These are phyloP conservation scores for Solanum etuberosum DNA, from an alignment of 257 asterid species.

Conservation along the genomic window DNA sequence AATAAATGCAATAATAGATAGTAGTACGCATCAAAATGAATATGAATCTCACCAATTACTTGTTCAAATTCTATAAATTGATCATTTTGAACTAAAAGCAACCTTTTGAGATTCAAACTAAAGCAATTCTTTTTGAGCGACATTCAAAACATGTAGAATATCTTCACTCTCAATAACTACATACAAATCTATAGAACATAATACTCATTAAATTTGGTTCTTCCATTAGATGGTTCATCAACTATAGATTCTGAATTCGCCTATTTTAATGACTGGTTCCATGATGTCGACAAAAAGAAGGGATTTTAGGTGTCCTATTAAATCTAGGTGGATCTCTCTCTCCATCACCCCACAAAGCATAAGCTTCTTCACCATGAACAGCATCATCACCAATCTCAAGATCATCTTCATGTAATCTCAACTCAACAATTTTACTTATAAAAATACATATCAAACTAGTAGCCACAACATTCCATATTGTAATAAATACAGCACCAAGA, in stretches of 20 bases:
- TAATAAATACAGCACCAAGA: slow-evolving; percentile 32
- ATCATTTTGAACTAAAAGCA: not conserved
- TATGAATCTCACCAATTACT: not conserved
- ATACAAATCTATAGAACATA: not conserved
- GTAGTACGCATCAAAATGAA: not conserved
- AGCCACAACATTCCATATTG: slow-evolving; percentile 31
- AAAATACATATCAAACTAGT: slow-evolving; percentile 47
- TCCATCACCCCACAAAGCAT: slow-evolving; percentile 50
- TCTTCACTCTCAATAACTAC: not conserved
- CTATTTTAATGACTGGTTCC: not conserved
- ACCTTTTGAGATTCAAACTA: not conserved
- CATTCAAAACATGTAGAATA: not conserved
- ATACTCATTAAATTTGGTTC: not conserved
- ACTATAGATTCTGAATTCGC: not conserved
- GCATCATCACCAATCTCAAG: slow-evolving; percentile 51
- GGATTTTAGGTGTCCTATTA: slow-evolving; percentile 45
- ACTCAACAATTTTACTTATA: slow-evolving; percentile 18
- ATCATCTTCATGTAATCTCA: slow-evolving; percentile 48
- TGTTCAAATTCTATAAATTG: not conserved
- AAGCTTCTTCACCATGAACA: slow-evolving; percentile 49
- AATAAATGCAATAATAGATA: not conserved
- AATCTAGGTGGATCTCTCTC: slow-evolving; percentile 39
- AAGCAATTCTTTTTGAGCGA: not conserved
- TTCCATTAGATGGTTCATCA: not conserved
- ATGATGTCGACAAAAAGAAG: slow-evolving; percentile 28